phyloP scores from a whole-genome alignment of 1,284 basidiomycete species.

The Ceratobasidium sp. region DNA sequence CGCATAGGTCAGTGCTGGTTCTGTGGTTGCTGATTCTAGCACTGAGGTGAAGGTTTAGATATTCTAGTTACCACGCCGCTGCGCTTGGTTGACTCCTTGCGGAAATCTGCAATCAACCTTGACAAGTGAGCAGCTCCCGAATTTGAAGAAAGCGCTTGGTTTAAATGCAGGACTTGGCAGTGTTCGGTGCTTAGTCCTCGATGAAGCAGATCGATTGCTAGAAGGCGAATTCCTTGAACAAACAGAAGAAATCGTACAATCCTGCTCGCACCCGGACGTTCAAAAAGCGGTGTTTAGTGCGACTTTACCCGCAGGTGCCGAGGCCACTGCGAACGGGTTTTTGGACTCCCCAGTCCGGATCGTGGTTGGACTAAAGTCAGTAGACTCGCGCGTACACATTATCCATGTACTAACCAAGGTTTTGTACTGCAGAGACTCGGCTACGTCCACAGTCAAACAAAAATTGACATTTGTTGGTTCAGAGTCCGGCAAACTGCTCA shows the following conservation, averaged over 20 bases:
- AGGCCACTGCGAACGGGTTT: constrained; percentile 89
- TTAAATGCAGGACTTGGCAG: constrained; percentile 59
- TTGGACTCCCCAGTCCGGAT: constrained; percentile 86
- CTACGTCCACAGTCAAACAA: constrained; percentile 81
- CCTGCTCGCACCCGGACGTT: constrained; percentile 79
- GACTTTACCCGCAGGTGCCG: constrained; percentile 90
- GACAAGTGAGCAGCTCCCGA: constrained; percentile 71
- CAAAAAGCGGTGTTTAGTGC: constrained; percentile 96
- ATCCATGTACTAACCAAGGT: constrained; percentile 2
- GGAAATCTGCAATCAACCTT: constrained; percentile 74
- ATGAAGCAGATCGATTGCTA: constrained; percentile 93
- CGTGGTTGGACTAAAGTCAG: constrained; percentile 94
- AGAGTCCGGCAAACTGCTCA: constrained; percentile 93
- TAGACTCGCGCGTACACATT: not conserved
- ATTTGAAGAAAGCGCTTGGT: not conserved
- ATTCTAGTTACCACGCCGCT: constrained; percentile 86
- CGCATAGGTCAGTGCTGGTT: constrained; percentile 70
- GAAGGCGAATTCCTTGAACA: constrained; percentile 91
- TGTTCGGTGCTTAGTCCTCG: constrained; percentile 85
- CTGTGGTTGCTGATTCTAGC: not conserved
- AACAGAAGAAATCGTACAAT: constrained; percentile 87
- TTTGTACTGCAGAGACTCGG: constrained; percentile 75
- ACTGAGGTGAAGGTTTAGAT: constrained; percentile 62
- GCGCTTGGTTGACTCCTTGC: constrained; percentile 79
- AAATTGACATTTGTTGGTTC: constrained; percentile 91